These are phyloP conservation scores for Metarhizium humberi DNA, from an alignment of 2,329 filamentous ascomycete species.

Conservation along the genomic window DNA sequence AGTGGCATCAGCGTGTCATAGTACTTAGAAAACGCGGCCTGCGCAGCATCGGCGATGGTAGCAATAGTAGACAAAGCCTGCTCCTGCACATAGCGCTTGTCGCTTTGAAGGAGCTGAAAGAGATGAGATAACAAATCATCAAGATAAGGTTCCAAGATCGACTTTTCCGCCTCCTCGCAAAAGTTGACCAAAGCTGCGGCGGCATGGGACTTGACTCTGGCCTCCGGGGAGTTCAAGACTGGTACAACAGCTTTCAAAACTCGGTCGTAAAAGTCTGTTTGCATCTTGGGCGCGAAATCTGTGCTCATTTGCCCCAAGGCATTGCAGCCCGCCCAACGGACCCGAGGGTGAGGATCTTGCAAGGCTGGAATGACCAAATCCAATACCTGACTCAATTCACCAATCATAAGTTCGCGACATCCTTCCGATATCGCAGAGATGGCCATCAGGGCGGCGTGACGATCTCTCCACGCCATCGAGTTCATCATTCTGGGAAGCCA, in stretches of 20 bases:
- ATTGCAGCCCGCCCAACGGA: constrained; percentile 96
- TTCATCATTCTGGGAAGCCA: constrained; percentile 98
- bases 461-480: constrained; percentile 86
- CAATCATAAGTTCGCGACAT: constrained; percentile 90
- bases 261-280: constrained; percentile 83
- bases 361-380: constrained; percentile 90
- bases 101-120: constrained; percentile 78
- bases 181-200: constrained; percentile 98
- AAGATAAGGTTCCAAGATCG: constrained; percentile 83
- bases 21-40: constrained; percentile 89
- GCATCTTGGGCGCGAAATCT: constrained; percentile 96
- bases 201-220: constrained; percentile 91
- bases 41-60: constrained; percentile 96
- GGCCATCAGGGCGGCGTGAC: constrained; percentile 95
- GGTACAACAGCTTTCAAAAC: constrained; percentile 89
- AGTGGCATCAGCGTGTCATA: constrained; percentile 95
- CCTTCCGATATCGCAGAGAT: constrained; percentile 98
- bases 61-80: constrained; percentile 96
- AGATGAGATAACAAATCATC: constrained; percentile 79
- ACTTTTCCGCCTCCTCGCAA: constrained; percentile 94
- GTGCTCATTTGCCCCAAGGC: constrained; percentile 99
- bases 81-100: constrained; percentile 94
- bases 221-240: constrained; percentile 80
- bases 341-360: constrained; percentile 81
- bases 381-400: constrained; percentile 86